These are phyloP conservation scores for Coemansia sp. DNA, from an alignment of 192 early-diverging fungal species.

Conservation along the genomic window DNA sequence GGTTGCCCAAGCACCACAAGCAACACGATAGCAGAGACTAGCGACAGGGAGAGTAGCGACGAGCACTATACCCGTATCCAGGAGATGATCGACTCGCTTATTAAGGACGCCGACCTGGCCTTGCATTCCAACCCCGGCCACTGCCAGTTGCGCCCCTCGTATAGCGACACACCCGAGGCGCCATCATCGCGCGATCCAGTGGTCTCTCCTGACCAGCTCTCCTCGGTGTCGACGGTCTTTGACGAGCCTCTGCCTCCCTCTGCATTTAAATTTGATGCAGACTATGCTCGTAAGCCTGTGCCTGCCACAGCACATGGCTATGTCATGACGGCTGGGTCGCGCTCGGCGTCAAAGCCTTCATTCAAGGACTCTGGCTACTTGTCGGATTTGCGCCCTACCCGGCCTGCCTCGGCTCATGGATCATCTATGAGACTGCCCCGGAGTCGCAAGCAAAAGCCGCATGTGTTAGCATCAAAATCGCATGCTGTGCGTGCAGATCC, in stretches of 20 bases:
- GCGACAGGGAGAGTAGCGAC: conserved; percentile 23
- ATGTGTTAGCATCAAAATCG: not conserved
- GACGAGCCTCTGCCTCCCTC: conserved; percentile 14
- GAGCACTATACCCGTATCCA: conserved; percentile 49
- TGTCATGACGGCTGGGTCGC: not conserved
- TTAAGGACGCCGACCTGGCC: conserved; percentile 45
- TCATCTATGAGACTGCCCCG: not conserved
- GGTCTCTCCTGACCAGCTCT: conserved; percentile 13
- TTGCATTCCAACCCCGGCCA: conserved; percentile 29
- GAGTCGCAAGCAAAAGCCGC: conserved; percentile 6
- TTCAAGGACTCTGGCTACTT: not conserved
- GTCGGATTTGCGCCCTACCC: not conserved
- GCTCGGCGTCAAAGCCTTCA: not conserved
- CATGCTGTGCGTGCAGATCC: conserved; percentile 14
- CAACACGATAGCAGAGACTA: not conserved
- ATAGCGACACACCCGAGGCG: conserved; percentile 4
- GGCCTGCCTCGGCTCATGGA: conserved; percentile 6
- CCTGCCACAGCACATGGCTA: not conserved
- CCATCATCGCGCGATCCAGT: not conserved
- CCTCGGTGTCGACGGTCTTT: conserved; percentile 21
- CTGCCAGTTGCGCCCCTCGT: conserved; percentile 1
- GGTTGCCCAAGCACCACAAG: not conserved
- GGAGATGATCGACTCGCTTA: conserved; percentile 50
- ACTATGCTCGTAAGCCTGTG: not conserved
- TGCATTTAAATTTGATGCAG: conserved; percentile 7